These are phyloP conservation scores for Pulveroboletus sp. DNA, from an alignment of 768 basidiomycete species.

Conservation along the genomic window DNA sequence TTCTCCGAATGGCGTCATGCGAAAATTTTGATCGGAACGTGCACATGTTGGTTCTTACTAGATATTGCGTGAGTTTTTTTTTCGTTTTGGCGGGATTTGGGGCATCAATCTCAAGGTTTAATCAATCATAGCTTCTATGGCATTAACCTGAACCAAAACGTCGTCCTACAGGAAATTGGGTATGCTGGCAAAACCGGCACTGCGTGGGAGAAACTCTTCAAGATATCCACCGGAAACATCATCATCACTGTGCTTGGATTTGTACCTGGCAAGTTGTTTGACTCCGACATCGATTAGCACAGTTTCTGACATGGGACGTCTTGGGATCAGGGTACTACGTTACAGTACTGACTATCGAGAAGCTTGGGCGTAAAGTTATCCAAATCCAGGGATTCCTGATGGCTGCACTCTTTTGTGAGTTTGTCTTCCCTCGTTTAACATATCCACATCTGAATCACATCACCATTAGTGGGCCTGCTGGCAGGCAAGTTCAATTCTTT, in stretches of 20 bases:
- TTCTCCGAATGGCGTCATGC: conserved; percentile 72
- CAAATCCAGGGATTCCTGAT: conserved; percentile 74
- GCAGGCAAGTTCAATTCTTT: conserved; percentile 62
- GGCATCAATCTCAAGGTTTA: neutral
- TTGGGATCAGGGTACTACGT: conserved; percentile 58
- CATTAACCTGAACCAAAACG: conserved; percentile 72
- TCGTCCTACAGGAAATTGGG: conserved; percentile 73
- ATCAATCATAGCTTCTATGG: conserved; percentile 61
- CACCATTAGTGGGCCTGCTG: conserved; percentile 54
- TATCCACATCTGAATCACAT: neutral
- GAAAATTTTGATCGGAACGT: conserved; percentile 67
- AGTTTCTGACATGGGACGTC: neutral
- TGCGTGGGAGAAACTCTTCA: conserved; percentile 65
- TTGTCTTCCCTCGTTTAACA: neutral
- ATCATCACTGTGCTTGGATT: conserved; percentile 77
- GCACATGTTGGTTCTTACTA: conserved; percentile 70
- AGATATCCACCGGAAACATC: conserved; percentile 62
- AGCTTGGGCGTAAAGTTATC: conserved; percentile 70
- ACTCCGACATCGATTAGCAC: neutral
- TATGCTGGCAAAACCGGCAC: conserved; percentile 57
- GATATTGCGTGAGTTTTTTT: conserved; percentile 56
- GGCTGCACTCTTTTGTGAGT: conserved; percentile 63
- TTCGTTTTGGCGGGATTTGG: neutral
- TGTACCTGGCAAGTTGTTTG: conserved; percentile 54
- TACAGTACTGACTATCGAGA: conserved; percentile 66